Evolutionary conservation across 2,329 filamentous ascomycete genomes (phyloP), one percentile per base, ranked within the genome.

Genomic region (Calonectria henricotiae): DNA sequence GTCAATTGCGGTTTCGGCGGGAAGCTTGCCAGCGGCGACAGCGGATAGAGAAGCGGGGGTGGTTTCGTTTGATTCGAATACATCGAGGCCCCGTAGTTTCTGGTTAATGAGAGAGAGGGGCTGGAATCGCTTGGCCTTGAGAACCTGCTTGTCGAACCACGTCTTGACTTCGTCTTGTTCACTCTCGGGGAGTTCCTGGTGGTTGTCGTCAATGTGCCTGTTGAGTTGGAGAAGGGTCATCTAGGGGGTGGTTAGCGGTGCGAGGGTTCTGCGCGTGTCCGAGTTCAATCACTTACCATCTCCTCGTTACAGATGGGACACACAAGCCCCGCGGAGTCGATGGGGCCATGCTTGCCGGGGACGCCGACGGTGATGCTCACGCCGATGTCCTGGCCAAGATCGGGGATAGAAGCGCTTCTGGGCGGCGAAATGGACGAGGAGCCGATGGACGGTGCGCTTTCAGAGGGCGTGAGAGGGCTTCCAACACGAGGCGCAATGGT

Each of bases 281-380:
- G 15, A 32, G 6, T 23, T n/a, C 17, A 20, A 25, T 12, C 27
- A 13, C 85, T 73, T 85, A 96, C 95, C 96, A 99, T 99, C 83
- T 98, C 95, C 84, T 98, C 97, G 76, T 92, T 95, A 83, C 96
- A 99, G 80, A 99, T 99, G n/a, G 96, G 96, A 82, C 96, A 99
- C 66, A 96, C 90, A 69, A 99, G 90, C 81, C 89, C 89, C 74
- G 89, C 89, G 63, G 90, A 69, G 70, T 80, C 76, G 9, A 78
- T 73, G 13, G 88, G 60, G 84, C 86, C 73, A 88, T 87, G 71
- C 85, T 87, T 86, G 63, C 88, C 86, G 20, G 87, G 85, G 11
- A 84, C 83, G 25, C 84, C 87, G 23, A 96, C 84, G 65, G 93
- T 95, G 77, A 98, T 92, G 79, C 93, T 93, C 66, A 94, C 94